Evolutionary conservation across 345 rosid genomes (phyloP).

Genomic region (Crucihimalaya himalaica): DNA sequence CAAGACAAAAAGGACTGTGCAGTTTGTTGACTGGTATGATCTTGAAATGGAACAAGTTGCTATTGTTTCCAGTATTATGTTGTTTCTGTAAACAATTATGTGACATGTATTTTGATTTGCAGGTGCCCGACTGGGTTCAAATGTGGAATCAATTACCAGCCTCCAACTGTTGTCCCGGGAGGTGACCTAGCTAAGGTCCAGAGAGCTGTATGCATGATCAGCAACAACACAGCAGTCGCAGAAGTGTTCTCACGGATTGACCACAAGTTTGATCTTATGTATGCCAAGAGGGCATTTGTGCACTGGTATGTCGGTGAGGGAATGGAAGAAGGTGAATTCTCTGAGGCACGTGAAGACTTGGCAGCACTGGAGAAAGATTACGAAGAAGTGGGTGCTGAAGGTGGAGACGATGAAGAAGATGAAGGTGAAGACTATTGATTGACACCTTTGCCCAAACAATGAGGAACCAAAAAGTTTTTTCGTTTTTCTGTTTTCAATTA

Average conservation of each 20-base stretch:
- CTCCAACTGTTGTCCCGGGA: constrained; percentile 68
- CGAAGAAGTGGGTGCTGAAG: constrained; percentile 70
- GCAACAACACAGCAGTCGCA: constrained; percentile 73
- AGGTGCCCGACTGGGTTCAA: constrained; percentile 80
- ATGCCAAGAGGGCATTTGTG: constrained; percentile 66
- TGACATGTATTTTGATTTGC: background rate
- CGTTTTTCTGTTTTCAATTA: background rate
- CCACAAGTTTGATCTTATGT: constrained; percentile 73
- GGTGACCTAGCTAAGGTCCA: constrained; percentile 72
- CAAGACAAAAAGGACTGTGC: constrained; percentile 60
- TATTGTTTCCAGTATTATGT: background rate
- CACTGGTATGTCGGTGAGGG: constrained; percentile 80
- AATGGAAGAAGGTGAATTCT: constrained; percentile 78
- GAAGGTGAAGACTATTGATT: constrained; percentile 59
- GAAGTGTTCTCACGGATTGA: constrained; percentile 68
- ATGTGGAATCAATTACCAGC: constrained; percentile 68
- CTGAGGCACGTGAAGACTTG: constrained; percentile 71
- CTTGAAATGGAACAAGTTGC: background rate
- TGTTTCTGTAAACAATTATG: background rate
- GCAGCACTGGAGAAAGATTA: constrained; percentile 51
- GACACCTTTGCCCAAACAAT: constrained; percentile 14
- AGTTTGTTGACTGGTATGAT: constrained; percentile 68
- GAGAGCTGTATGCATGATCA: constrained; percentile 73
- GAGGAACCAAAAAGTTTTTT: background rate
- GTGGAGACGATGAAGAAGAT: constrained; percentile 62